A percentile compares a stretch with the other conserved stretches of the same genome.
Evolutionary conservation across 805 yeast species (phyloP).

Genomic region (Candida maesae): DNA sequence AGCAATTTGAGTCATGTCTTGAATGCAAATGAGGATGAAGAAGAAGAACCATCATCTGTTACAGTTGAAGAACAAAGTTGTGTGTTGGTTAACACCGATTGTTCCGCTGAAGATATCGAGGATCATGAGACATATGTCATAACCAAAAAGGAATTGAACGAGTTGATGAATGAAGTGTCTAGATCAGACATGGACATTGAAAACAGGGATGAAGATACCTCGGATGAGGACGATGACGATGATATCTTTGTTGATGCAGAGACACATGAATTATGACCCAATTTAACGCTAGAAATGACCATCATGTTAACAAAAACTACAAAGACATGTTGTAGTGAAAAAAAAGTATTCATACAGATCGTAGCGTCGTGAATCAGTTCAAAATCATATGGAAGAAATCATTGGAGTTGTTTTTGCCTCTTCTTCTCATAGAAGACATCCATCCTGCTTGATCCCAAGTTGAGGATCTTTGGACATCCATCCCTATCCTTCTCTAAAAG

Average conservation of each 20-base stretch:
- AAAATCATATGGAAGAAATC: conserved; percentile 1
- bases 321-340: neutral
- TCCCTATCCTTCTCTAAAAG: conserved; percentile 75
- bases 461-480: conserved; percentile 86
- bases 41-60: neutral
- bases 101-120: conserved; percentile 3
- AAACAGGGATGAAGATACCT: conserved; percentile 1
- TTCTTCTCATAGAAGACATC: conserved; percentile 63
- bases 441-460: conserved; percentile 71
- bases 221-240: conserved; percentile 4
- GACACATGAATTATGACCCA: conserved; percentile 1
- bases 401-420: conserved; percentile 28
- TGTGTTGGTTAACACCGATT: conserved; percentile 4
- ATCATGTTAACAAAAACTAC: neutral
- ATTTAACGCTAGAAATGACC: conserved; percentile 2
- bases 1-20: conserved; percentile 10
- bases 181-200: neutral
- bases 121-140: neutral
- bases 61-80: neutral
- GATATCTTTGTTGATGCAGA: conserved; percentile 10
- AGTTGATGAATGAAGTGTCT: neutral
- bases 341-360: too few relatives aligned
- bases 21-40: neutral
- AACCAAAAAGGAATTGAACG: neutral
- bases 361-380: neutral